Evolutionary conservation across 148 eudicot species (phyloP).

Genomic region (Fagopyrum homotropicum): DNA sequence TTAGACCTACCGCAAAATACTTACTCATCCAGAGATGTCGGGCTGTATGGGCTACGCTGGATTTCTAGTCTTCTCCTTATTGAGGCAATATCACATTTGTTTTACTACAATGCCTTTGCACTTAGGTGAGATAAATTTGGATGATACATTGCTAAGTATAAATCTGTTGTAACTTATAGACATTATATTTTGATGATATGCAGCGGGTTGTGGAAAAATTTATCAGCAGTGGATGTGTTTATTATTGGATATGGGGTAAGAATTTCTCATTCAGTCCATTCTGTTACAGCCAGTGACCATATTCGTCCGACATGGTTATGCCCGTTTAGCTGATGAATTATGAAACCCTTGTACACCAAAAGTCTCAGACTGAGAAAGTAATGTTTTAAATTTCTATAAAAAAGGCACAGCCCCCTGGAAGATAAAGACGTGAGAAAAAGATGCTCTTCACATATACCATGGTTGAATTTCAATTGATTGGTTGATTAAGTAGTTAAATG

Average conservation of each 20-base stretch:
- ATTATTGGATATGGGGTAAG: slow-evolving; percentile 97
- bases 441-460: background rate
- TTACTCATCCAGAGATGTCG: slow-evolving; percentile 47
- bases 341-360: background rate
- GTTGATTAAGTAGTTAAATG: background rate
- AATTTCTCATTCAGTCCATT: slow-evolving; percentile 16
- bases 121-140: slow-evolving; percentile 43
- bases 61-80: slow-evolving; percentile 46
- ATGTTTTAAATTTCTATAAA: background rate
- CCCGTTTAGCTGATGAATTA: background rate
- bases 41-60: slow-evolving; percentile 90
- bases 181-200: slow-evolving; percentile 11
- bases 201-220: slow-evolving; percentile 77
- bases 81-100: slow-evolving; percentile 79
- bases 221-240: slow-evolving; percentile 79
- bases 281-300: background rate
- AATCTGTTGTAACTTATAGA: slow-evolving; percentile 3
- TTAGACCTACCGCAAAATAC: slow-evolving; percentile 64
- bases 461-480: background rate
- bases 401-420: background rate
- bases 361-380: background rate
- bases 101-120: slow-evolving; percentile 84
- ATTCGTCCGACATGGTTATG: background rate
- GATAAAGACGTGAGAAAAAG: background rate
- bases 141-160: background rate